Conservation (phyloP, 2,329 filamentous ascomycete genomes). For the Neofusicoccum parvum region DNA sequence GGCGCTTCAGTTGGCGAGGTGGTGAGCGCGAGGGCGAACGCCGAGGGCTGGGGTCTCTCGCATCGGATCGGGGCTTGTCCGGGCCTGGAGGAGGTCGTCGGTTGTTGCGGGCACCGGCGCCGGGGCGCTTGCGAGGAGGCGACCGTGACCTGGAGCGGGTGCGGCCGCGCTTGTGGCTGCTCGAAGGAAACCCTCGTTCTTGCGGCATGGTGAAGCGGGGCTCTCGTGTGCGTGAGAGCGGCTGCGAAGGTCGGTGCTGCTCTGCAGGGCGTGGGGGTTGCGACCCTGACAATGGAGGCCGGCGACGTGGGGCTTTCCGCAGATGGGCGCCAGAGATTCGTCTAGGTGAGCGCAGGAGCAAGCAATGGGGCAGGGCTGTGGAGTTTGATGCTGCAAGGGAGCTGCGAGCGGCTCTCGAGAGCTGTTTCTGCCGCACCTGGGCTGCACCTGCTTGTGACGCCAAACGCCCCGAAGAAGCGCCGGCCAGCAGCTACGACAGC, state of each 20-base stretch:
- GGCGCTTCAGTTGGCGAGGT: constrained; percentile 69
- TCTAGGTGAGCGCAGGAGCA: neutral
- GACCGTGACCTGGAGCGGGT: constrained; percentile 37
- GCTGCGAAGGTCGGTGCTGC: neutral
- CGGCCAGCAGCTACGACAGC: constrained; percentile 2
- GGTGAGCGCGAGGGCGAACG: constrained; percentile 37
- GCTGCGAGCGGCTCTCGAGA: constrained; percentile 9
- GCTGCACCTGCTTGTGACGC: neutral
- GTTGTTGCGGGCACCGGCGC: constrained; percentile 29
- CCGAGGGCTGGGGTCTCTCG: constrained; percentile 5
- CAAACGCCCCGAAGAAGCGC: constrained; percentile 13
- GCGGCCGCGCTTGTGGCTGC: constrained; percentile 23
- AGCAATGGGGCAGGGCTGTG: neutral
- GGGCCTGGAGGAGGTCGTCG: constrained; percentile 8
- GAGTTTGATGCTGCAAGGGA: neutral
- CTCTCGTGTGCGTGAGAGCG: neutral
- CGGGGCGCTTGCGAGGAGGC: constrained; percentile 40
- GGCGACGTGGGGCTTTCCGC: neutral
- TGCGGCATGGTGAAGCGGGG: constrained; percentile 16
- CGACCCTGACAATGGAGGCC: neutral
- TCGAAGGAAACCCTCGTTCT: constrained; percentile 17
- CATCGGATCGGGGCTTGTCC: neutral
- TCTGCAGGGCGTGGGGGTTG: neutral
- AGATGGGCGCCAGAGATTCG: neutral
- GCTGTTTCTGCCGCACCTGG: constrained; percentile 3